Conservation (phyloP, 2,329 filamentous ascomycete genomes). For the Amphichorda felina region DNA sequence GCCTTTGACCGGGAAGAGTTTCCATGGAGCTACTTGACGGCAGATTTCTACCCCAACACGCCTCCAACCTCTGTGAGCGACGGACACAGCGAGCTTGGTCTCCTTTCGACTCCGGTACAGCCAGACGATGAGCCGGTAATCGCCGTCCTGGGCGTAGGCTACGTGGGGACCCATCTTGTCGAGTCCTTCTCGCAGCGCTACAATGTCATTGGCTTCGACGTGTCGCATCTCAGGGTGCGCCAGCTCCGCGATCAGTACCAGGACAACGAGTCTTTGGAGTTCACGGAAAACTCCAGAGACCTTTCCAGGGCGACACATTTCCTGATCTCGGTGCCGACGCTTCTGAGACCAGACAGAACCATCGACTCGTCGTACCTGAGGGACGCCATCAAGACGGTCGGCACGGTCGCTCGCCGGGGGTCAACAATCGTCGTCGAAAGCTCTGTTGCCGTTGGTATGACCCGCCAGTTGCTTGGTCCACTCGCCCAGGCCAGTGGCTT, state of each 20-base stretch:
- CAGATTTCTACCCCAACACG: slow-evolving; percentile 3
- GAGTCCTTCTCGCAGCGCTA: slow-evolving; percentile 26
- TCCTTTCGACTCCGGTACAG: slow-evolving; percentile 3
- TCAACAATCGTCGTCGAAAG: slow-evolving; percentile 39
- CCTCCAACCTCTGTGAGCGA: slow-evolving; percentile 4
- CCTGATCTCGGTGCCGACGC: slow-evolving; percentile 40
- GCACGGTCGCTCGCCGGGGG: slow-evolving; percentile 26
- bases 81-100: slow-evolving; percentile 2
- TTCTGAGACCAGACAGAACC: slow-evolving; percentile 30
- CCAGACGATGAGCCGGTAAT: slow-evolving; percentile 21
- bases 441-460: slow-evolving; percentile 43
- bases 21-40: slow-evolving; percentile 2
- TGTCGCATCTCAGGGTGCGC: slow-evolving; percentile 25
- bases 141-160: slow-evolving; percentile 39
- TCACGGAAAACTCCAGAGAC: slow-evolving; percentile 24
- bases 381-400: slow-evolving; percentile 29
- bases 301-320: slow-evolving; percentile 35
- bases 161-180: slow-evolving; percentile 38
- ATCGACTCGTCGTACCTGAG: slow-evolving; percentile 34
- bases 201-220: slow-evolving; percentile 34
- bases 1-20: not conserved
- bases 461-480: slow-evolving; percentile 33
- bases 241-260: slow-evolving; percentile 17
- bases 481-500: slow-evolving; percentile 27
- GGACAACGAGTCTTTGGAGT: slow-evolving; percentile 14